These are phyloP conservation scores for Ilyonectria sp. DNA, from an alignment of 2,329 filamentous ascomycete genomes.

Conservation along the genomic window DNA sequence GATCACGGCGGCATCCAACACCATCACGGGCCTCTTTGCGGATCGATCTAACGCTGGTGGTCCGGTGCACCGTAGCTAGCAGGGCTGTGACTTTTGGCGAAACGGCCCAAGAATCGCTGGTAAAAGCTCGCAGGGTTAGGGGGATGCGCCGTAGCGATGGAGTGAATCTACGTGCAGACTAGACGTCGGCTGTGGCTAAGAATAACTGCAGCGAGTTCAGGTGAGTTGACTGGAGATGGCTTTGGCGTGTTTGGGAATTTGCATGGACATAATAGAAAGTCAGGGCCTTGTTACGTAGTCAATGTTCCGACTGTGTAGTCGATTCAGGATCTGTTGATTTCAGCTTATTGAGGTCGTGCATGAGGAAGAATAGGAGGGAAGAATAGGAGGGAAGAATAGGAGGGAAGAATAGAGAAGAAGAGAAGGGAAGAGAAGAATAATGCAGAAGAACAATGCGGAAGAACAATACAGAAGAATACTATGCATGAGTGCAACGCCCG, in stretches of 20 bases:
- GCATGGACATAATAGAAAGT: background rate
- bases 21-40: constrained; percentile 13
- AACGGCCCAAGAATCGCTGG: constrained; percentile 3
- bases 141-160: constrained; percentile 1
- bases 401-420: no score
- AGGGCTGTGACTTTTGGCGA: constrained; percentile 10
- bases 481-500: background rate
- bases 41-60: constrained; percentile 8
- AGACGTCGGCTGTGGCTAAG: background rate
- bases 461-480: background rate
- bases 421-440: no score
- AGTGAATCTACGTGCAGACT: background rate
- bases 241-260: background rate
- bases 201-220: constrained; percentile 1
- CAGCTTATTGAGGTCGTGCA: background rate
- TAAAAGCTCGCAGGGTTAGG: background rate
- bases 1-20: constrained; percentile 9
- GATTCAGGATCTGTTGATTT: background rate
- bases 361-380: background rate
- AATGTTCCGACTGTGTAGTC: background rate
- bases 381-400: no score
- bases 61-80: constrained; percentile 6
- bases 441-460: background rate
- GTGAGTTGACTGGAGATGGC: background rate
- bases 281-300: background rate